phyloP scores from a whole-genome alignment of 2,329 filamentous ascomycete genomes.

The Neofusicoccum laricinum region DNA sequence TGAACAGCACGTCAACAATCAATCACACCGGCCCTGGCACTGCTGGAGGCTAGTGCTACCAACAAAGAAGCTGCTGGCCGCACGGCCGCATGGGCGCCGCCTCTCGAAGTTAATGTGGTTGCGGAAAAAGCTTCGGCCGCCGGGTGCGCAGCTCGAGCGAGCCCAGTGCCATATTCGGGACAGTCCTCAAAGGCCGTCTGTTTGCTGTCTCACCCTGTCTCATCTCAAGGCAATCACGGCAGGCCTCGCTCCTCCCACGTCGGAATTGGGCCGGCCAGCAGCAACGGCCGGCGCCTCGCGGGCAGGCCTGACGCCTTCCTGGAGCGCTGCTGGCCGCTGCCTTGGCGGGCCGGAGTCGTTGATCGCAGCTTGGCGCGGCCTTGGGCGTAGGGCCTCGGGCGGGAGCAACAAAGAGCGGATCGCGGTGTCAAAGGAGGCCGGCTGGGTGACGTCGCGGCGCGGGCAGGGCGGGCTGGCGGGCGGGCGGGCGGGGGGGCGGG shows the following conservation, averaged over 20 bases:
- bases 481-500: background rate
- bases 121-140: constrained; percentile 1
- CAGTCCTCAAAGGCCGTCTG: constrained; percentile 9
- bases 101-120: constrained; percentile 8
- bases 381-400: background rate
- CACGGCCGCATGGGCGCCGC: background rate
- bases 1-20: constrained; percentile 6
- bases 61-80: background rate
- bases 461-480: background rate
- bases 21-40: background rate
- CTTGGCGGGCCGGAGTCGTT: background rate
- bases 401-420: background rate
- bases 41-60: background rate
- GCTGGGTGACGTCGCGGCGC: background rate
- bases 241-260: background rate
- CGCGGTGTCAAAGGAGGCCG: background rate
- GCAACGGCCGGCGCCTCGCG: background rate
- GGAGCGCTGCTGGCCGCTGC: background rate
- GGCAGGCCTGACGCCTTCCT: background rate
- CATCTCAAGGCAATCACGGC: background rate
- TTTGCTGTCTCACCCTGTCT: constrained; percentile 12
- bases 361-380: constrained; percentile 1
- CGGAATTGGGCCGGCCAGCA: background rate
- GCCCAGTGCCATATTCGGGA: background rate
- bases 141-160: background rate